Percentiles rank a stretch among this genome's conserved stretches.
Conservation (phyloP, 106 monocot species). For the Agapanthus africanus region DNA sequence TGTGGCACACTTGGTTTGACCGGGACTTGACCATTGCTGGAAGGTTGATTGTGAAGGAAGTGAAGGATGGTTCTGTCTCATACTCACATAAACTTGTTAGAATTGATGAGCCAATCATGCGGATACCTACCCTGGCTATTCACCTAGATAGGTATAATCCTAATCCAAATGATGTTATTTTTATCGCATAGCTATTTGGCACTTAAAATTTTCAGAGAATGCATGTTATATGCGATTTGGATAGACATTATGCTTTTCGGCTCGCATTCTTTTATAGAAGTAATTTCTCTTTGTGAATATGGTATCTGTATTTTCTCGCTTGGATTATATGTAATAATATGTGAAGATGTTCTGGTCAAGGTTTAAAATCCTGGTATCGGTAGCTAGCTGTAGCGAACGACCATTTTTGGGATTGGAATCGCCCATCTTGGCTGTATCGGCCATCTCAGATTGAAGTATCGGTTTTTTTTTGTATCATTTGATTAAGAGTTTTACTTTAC, state of each 20-base stretch:
- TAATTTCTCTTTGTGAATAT: background rate
- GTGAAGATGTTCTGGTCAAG: background rate
- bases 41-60: conserved; percentile 68
- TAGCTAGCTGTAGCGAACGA: too few species aligned
- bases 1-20: conserved; percentile 99
- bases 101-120: conserved; percentile 76
- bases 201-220: background rate
- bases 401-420: too few species aligned
- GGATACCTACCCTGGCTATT: conserved; percentile 95
- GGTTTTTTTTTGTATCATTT: too few species aligned
- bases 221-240: background rate
- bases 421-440: too few species aligned
- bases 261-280: background rate
- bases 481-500: too few species aligned
- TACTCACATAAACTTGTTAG: conserved; percentile 84
- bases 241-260: background rate
- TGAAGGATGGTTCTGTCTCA: conserved; percentile 44
- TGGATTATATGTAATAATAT: background rate
- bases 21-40: conserved; percentile 91
- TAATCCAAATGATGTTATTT: too few species aligned
- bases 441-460: too few species aligned
- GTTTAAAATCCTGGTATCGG: too few species aligned
- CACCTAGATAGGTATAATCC: conserved; percentile 77
- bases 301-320: background rate
- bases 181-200: background rate